Base-by-base conservation (phyloP, 2,329 filamentous ascomycete species). In the Tolypocladium endophyticum region DNA sequence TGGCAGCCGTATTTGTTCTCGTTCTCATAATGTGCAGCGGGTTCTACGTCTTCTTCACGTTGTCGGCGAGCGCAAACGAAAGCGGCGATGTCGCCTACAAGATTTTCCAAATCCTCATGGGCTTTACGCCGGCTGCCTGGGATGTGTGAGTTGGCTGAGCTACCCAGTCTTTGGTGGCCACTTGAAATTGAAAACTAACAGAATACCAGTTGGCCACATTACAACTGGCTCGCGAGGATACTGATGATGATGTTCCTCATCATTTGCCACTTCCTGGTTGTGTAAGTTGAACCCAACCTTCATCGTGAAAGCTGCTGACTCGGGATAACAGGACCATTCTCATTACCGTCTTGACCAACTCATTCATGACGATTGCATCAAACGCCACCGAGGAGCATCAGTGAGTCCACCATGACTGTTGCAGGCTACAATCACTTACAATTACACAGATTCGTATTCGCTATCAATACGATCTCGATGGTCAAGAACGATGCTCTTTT, bases 401-500 rank as follows among this genome's bases (percentile, higher is more conserved):
- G 78, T 83, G 71, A 66, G 81, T 70, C 7, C 16, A 16, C 25
- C 1, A n/a, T 7, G 2, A 0, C 7, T n/a, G 0, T 6, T 18
- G 12, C 7, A 35, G 35, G 9, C 16, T 1, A 33, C 25, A 35
- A 7, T 16, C 41, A 52, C 62, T 66, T 39, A 69, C 56, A 23
- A 38, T 9, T 38, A 58, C 43, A 66, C 62, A 83, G 81, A 61
- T 97, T 96, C 70, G 76, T 97, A 2, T 97, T 97, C 69, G 93
- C 93, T 0, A 92, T 97, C 72, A 97, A 97, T 70, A 95, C 93
- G 5, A 96, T 97, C 56, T 95, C 91, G 5, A 95, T 96, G 90
- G 93, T 97, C 64, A 97, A 97, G 73, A 96, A 94, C n/a, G 93
- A 97, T 71, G 89, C 92, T 0, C 78, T 97, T 0, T 97, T 97